Base-by-base conservation (phyloP, 371 early-diverging fungal genomes). In the Mortierella sp. region DNA sequence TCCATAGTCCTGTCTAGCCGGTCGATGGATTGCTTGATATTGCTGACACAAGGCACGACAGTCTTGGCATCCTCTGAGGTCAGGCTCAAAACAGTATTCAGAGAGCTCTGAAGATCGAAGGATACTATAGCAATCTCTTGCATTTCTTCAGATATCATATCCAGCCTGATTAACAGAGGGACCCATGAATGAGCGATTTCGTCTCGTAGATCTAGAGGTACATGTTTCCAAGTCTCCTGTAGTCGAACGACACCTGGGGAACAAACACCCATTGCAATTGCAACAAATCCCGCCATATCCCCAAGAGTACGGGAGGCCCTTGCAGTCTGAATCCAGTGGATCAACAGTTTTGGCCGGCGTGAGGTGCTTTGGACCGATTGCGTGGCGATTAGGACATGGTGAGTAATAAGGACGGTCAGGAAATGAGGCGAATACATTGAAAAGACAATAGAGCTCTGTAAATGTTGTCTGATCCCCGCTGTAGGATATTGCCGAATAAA, bases 301-400 rank as follows among this genome's bases (percentile, higher is more conserved):
- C 92, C 91, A 19, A 92, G 66, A 1, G 67, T 51, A 0, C 88
- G 72, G 50, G 91, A 75, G 29, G 81, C 71, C 9, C 84, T 77
- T 16, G 92, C 94, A 3, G 92, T 87, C 18, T 80, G 83, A 51
- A 93, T 91, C 94, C 94, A 94, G 64, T 93, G 94, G 57, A 84
- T 87, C 37, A 94, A 67, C 23, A 94, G 69, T 43, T 82, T 82
- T 21, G 91, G 87, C 37, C 94, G 84, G 16, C 77, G 72, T 18
- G 72, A 79, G 4, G 73, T 66, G 23, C 75, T 75, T 56, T 83
- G 84, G n/a, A 76, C 82, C 16, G 87, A 84, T 45, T 90, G 89
- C 9, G 90, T 82, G 45, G 91, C 91, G 7, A 91, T 85, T 7
- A 93, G 79, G 6, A 93, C 83, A 60, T 94, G 94, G 59, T 89